A percentile compares a stretch with the other conserved stretches of the same genome.
These are phyloP conservation scores for Inga oerstediana DNA, from an alignment of 306 rosid species.

Conservation along the genomic window DNA sequence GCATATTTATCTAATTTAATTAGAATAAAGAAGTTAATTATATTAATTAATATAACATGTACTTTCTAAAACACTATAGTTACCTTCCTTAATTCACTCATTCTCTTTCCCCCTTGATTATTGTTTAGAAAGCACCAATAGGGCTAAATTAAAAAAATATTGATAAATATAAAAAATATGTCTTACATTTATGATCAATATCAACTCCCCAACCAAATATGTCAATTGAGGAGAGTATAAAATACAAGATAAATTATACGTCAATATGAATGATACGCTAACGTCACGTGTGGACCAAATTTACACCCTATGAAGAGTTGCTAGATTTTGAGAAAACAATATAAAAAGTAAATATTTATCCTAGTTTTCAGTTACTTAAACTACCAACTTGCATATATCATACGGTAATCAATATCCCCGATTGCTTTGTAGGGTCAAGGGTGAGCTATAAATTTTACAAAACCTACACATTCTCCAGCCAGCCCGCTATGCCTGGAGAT, in stretches of 20 bases:
- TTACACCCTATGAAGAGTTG: conserved; percentile 36
- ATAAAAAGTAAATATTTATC: conserved; percentile 3
- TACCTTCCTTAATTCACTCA: too few relatives aligned
- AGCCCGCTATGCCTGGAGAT: conserved; percentile 41
- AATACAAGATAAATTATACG: background rate
- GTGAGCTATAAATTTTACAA: conserved; percentile 29
- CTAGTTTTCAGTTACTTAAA: conserved; percentile 32
- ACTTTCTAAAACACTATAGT: too few relatives aligned
- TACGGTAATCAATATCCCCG: conserved; percentile 25
- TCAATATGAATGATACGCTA: background rate
- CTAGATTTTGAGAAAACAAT: conserved; percentile 11
- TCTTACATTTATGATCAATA: too few relatives aligned
- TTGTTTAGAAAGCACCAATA: too few relatives aligned
- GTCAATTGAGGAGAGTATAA: too few relatives aligned
- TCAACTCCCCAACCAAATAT: too few relatives aligned
- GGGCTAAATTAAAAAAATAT: too few relatives aligned
- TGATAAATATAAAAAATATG: too few relatives aligned
- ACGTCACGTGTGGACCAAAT: conserved; percentile 35
- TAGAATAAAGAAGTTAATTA: too few relatives aligned
- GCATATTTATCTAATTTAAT: too few relatives aligned
- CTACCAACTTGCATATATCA: conserved; percentile 26
- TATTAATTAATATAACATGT: too few relatives aligned
- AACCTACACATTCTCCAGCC: conserved; percentile 30
- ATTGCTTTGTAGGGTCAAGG: background rate
- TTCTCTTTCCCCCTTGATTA: too few relatives aligned